Percentiles rank a stretch among this genome's conserved stretches.
These are phyloP conservation scores for Pseudozyma pruni DNA, from an alignment of 1,284 basidiomycete species.

Conservation along the genomic window DNA sequence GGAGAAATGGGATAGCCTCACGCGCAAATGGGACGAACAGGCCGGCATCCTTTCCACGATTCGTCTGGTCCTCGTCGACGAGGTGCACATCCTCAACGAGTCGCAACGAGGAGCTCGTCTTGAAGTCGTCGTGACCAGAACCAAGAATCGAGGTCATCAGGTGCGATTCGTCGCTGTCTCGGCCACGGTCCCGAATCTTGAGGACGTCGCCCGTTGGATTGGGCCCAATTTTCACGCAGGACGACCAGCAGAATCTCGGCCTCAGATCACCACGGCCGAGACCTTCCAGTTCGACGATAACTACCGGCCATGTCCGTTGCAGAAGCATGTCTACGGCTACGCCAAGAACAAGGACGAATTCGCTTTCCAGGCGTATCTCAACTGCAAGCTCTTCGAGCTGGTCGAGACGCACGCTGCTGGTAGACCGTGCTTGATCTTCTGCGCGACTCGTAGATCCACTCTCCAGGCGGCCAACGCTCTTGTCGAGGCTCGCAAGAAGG, in stretches of 20 bases:
- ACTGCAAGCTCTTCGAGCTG: slow-evolving; percentile 77
- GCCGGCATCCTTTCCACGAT: slow-evolving; percentile 48
- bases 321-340: slow-evolving; percentile 66
- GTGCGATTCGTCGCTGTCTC: slow-evolving; percentile 89
- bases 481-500: slow-evolving; percentile 73
- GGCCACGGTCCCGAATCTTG: slow-evolving; percentile 92
- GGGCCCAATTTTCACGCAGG: slow-evolving; percentile 66
- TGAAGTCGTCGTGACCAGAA: slow-evolving; percentile 92
- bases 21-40: slow-evolving; percentile 56
- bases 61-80: slow-evolving; percentile 78
- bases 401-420: slow-evolving; percentile 47
- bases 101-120: slow-evolving; percentile 71
- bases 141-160: slow-evolving; percentile 75
- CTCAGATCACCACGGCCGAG: slow-evolving; percentile 13
- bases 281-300: slow-evolving; percentile 55
- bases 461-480: slow-evolving; percentile 77
- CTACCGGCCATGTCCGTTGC: slow-evolving; percentile 55
- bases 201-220: slow-evolving; percentile 90
- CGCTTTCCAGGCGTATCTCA: slow-evolving; percentile 78
- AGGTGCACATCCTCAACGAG: slow-evolving; percentile 93
- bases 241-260: background rate
- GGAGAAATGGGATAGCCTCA: slow-evolving; percentile 68
- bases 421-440: slow-evolving; percentile 54
- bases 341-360: slow-evolving; percentile 78
- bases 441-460: slow-evolving; percentile 71